Percentiles rank a stretch among this genome's conserved stretches.
These are phyloP conservation scores for Apiospora sp. DNA, from an alignment of 2,329 filamentous ascomycete genomes.

Conservation along the genomic window DNA sequence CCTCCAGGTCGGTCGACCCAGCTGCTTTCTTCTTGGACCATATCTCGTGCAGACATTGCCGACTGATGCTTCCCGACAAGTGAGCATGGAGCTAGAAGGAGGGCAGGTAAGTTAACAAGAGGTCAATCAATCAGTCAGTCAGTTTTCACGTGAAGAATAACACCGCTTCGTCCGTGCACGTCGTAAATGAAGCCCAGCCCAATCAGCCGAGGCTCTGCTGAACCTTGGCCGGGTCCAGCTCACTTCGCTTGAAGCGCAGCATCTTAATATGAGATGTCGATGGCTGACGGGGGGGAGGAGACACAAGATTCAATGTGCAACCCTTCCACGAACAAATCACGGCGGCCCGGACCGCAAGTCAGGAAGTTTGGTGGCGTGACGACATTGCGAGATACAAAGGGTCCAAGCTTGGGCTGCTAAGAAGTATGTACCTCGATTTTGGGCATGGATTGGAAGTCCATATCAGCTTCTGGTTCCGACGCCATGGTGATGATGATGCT, in stretches of 20 bases:
- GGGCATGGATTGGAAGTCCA: conserved; percentile 59
- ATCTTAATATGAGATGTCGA: not conserved
- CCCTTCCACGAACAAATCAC: conserved; percentile 18
- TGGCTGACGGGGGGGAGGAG: not conserved
- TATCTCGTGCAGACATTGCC: conserved; percentile 75
- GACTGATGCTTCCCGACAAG: conserved; percentile 79
- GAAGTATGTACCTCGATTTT: conserved; percentile 60
- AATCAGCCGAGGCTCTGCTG: not conserved
- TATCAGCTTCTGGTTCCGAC: conserved; percentile 14
- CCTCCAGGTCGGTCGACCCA: conserved; percentile 63
- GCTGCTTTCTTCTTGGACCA: conserved; percentile 69
- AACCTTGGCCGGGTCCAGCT: not conserved
- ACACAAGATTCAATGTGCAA: conserved; percentile 6
- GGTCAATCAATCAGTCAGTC: conserved; percentile 25
- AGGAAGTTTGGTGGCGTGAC: conserved; percentile 8
- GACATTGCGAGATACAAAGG: conserved; percentile 10
- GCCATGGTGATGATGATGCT: not conserved
- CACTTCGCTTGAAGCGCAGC: conserved; percentile 1
- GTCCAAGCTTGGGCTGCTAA: conserved; percentile 7
- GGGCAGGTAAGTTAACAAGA: conserved; percentile 5
- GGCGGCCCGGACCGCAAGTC: conserved; percentile 22
- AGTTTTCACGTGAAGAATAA: not conserved
- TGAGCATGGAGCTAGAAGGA: conserved; percentile 77
- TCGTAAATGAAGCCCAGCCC: not conserved
- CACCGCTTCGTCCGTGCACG: not conserved